phyloP scores from a whole-genome alignment of 768 basidiomycete species.

The Pulveroboletus sp. region DNA sequence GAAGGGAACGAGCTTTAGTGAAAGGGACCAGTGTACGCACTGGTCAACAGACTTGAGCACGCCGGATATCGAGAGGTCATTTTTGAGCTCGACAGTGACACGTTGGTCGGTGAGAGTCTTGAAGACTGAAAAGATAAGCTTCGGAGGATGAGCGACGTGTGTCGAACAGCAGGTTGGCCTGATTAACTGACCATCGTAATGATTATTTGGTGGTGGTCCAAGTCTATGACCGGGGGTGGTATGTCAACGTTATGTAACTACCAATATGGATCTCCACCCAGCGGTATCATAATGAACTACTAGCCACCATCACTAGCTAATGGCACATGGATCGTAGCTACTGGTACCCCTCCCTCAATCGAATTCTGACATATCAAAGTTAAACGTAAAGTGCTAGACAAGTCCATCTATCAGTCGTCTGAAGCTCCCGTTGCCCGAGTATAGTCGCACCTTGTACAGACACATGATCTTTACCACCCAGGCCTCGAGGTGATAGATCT shows the following conservation, averaged over 20 bases:
- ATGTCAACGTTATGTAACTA: slow-evolving; percentile 2
- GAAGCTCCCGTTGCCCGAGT: background rate
- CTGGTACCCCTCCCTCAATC: slow-evolving; percentile 15
- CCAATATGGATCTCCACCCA: no score
- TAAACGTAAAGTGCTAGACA: slow-evolving; percentile 29
- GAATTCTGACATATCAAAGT: slow-evolving; percentile 34
- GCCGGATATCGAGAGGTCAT: slow-evolving; percentile 95
- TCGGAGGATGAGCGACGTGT: slow-evolving; percentile 9
- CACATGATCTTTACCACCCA: slow-evolving; percentile 98
- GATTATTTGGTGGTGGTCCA: background rate
- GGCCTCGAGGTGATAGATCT: slow-evolving; percentile 96
- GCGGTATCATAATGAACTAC: background rate
- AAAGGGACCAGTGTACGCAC: slow-evolving; percentile 41
- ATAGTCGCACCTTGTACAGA: slow-evolving; percentile 61
- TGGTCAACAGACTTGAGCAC: slow-evolving; percentile 97
- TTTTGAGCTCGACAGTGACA: slow-evolving; percentile 97
- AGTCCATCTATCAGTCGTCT: background rate
- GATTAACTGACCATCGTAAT: slow-evolving; percentile 23
- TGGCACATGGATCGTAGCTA: background rate
- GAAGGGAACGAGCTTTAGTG: background rate
- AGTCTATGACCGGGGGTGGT: background rate
- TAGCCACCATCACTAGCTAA: background rate
- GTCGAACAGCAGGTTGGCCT: background rate
- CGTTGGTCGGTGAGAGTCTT: slow-evolving; percentile 97
- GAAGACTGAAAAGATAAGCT: slow-evolving; percentile 97